These are phyloP conservation scores for Mortierella sp. DNA, from an alignment of 371 early-diverging fungal genomes.

Conservation along the genomic window DNA sequence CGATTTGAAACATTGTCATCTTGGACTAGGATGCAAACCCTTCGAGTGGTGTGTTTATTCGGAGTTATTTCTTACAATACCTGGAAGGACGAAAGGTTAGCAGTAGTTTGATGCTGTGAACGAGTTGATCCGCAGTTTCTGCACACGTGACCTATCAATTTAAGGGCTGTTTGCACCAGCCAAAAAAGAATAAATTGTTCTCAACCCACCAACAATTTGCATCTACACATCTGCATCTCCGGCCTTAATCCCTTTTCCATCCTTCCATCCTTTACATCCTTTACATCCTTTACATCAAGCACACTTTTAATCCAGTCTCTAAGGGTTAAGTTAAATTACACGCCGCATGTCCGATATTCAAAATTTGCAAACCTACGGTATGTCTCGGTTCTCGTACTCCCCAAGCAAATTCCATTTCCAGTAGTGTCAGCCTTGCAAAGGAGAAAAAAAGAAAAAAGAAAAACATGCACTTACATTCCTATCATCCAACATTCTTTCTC, in stretches of 20 bases:
- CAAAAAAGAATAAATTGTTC: too few relatives aligned
- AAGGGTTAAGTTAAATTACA: conserved; percentile 14
- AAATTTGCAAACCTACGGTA: conserved; percentile 53
- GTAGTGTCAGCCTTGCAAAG: neutral
- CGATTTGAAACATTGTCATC: conserved; percentile 1
- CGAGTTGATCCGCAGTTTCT: too few relatives aligned
- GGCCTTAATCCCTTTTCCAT: too few relatives aligned
- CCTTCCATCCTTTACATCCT: conserved; percentile 2
- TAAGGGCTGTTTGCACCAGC: too few relatives aligned
- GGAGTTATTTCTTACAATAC: too few relatives aligned
- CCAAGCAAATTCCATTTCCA: neutral
- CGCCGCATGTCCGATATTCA: conserved; percentile 55
- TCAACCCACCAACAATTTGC: too few relatives aligned
- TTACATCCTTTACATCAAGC: neutral
- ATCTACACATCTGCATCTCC: too few relatives aligned
- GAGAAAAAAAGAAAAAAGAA: neutral
- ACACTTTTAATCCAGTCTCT: conserved; percentile 4
- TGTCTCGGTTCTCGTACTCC: neutral
- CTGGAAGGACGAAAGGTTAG: too few relatives aligned
- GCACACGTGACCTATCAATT: too few relatives aligned
- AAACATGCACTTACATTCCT: neutral
- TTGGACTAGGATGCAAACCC: neutral
- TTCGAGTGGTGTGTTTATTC: too few relatives aligned
- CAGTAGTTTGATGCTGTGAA: too few relatives aligned
- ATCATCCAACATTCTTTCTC: neutral